Evolutionary conservation across 73 alveolate genomes (phyloP), one percentile per base, ranked within the genome.

Genomic region (Paramecium pentaurelia): DNA sequence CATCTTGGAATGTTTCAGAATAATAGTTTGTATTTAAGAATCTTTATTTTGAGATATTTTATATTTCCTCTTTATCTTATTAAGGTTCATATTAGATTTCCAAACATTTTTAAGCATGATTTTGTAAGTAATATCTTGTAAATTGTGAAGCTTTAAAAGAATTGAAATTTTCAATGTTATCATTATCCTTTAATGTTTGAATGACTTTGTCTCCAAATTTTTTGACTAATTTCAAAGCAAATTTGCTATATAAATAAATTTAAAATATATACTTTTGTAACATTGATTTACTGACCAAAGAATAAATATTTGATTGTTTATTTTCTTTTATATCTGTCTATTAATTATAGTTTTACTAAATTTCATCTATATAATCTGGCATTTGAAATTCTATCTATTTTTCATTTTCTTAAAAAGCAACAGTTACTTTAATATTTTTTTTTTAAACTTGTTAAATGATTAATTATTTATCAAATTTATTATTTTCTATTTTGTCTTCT

Each of bases 271-370:
- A 64, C 84, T 64, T 64, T 64, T 64, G 49, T 27, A 64, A 64
- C 84, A 64, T 64, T 25, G 84, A 64, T 64, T 64, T 64, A 64
- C 84, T 64, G 30, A 64, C 84, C 12, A 64, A 64, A 28, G 84
- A 64, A 64, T 64, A 64, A 12, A 64, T 64, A 64, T 64, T 64
- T 11, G 84, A 64, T 27, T 64, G 3, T 34, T 27, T 64, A 64
- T 64, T 28, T 9, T 64, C 54, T 34, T 64, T 64, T 28, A 64
- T 28, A 2, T 64, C 84, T 11, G 12, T 34, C 49, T 28, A 64
- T 25, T 20, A 12, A 25, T 32, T 51, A 11, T 64, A n/a, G 9
- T 2, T 22, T 14, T 22, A 64, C 8, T 8, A 28, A 8, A 64
- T 30, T 12, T 64, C 84, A 9, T 28, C 47, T 10, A 64, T 64